Conservation (phyloP, 768 basidiomycete genomes). For the Tulasnella sp. region DNA sequence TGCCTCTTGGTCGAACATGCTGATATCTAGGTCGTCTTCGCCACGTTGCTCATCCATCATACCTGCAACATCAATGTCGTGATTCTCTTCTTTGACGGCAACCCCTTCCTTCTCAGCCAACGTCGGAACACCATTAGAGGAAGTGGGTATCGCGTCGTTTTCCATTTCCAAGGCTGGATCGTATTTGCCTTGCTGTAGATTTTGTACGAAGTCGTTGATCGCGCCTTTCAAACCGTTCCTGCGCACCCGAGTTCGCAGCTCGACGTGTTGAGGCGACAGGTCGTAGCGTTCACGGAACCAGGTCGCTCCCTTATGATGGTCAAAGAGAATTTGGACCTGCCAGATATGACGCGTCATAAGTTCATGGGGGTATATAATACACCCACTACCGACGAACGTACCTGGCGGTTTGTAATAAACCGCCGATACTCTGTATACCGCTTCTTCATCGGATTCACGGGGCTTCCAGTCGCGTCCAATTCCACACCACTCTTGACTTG, state of each 20-base stretch:
- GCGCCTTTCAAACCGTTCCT: conserved; percentile 77
- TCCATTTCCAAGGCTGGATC: conserved; percentile 40
- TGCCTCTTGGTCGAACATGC: conserved; percentile 8
- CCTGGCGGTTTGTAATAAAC: conserved; percentile 78
- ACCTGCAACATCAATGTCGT: background rate
- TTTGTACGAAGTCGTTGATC: conserved; percentile 58
- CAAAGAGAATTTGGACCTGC: conserved; percentile 92
- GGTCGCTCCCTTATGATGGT: conserved; percentile 87
- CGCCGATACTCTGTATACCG: conserved; percentile 94
- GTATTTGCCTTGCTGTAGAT: conserved; percentile 75
- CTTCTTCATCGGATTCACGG: conserved; percentile 69
- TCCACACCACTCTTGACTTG: conserved; percentile 68
- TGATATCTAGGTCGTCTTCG: conserved; percentile 14
- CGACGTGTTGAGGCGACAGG: conserved; percentile 54
- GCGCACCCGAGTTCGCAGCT: conserved; percentile 65
- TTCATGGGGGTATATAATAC: background rate
- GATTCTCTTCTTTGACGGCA: background rate
- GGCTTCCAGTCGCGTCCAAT: conserved; percentile 45
- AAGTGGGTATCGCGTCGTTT: background rate
- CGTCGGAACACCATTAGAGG: background rate
- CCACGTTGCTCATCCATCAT: conserved; percentile 7
- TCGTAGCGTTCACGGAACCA: conserved; percentile 98
- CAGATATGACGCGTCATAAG: background rate
- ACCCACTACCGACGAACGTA: conserved; percentile 33
- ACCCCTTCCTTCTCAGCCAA: conserved; percentile 42